Percentiles rank a stretch among this genome's conserved stretches.
Evolutionary conservation across 1,284 basidiomycete genomes (phyloP).

Genomic region (Phaffia rhodozyma): DNA sequence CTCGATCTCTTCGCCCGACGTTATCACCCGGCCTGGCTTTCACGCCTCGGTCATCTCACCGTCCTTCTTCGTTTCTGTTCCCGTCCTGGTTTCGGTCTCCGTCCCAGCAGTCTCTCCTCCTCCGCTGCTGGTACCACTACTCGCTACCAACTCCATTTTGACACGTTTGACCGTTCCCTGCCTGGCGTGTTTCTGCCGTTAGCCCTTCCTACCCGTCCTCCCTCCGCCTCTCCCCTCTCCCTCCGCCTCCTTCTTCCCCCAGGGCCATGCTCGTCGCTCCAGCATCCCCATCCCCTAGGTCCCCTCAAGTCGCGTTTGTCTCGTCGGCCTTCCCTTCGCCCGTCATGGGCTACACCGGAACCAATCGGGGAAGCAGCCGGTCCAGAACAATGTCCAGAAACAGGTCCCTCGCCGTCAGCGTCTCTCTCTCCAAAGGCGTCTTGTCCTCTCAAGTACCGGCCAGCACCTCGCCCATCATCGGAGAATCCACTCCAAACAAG

Average conservation of each 20-base stretch:
- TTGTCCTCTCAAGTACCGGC: not conserved
- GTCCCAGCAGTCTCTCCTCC: too few species aligned
- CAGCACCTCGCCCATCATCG: not conserved
- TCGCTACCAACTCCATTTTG: too few species aligned
- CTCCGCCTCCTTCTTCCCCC: not conserved
- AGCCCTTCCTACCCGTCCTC: not conserved
- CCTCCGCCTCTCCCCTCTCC: not conserved
- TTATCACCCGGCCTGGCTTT: too few species aligned
- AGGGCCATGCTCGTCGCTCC: not conserved
- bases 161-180: too few species aligned
- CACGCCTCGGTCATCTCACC: too few species aligned
- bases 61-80: too few species aligned
- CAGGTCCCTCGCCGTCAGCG: conserved; percentile 2
- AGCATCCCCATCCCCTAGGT: conserved; percentile 7
- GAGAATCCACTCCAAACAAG: not conserved
- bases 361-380: not conserved
- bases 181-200: not conserved
- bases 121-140: too few species aligned
- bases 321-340: conserved; percentile 4
- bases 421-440: conserved; percentile 6
- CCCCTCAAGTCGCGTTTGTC: not conserved
- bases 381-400: not conserved
- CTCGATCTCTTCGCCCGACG: too few species aligned
- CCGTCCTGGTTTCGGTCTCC: too few species aligned
- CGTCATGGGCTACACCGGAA: not conserved